Evolutionary conservation across 2,329 filamentous ascomycete species (phyloP).

Genomic region (Ceratocystis diversiconidia): DNA sequence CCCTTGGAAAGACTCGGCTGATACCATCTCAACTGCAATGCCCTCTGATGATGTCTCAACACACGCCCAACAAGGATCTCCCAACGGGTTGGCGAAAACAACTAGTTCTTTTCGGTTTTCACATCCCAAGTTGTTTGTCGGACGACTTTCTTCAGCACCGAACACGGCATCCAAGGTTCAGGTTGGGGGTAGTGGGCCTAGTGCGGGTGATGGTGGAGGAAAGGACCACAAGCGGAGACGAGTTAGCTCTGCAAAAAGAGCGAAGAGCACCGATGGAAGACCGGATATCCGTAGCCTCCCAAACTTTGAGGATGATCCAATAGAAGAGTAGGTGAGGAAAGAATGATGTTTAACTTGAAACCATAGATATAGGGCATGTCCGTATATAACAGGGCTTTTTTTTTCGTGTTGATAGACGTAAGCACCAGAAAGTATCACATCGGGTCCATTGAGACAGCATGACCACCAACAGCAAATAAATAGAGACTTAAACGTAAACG

Average conservation of each 20-base stretch:
- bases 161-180: background rate
- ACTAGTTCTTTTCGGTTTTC: conserved; percentile 4
- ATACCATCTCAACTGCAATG: background rate
- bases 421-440: too few species aligned
- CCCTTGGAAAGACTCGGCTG: background rate
- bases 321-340: conserved; percentile 5
- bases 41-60: background rate
- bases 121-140: conserved; percentile 12
- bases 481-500: background rate
- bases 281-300: conserved; percentile 15
- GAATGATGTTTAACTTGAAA: background rate
- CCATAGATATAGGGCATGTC: background rate
- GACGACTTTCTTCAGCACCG: conserved; percentile 9
- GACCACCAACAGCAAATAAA: background rate
- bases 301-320: conserved; percentile 12
- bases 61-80: background rate
- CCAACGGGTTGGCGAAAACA: background rate
- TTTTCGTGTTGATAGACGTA: too few species aligned
- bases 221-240: conserved; percentile 2
- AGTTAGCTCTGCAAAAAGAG: background rate
- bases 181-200: background rate
- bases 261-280: conserved; percentile 5
- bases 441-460: too few species aligned
- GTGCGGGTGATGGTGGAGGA: background rate
- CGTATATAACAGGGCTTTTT: background rate